Base-by-base conservation (phyloP, 306 rosid species). In the Ormosia emarginata region DNA sequence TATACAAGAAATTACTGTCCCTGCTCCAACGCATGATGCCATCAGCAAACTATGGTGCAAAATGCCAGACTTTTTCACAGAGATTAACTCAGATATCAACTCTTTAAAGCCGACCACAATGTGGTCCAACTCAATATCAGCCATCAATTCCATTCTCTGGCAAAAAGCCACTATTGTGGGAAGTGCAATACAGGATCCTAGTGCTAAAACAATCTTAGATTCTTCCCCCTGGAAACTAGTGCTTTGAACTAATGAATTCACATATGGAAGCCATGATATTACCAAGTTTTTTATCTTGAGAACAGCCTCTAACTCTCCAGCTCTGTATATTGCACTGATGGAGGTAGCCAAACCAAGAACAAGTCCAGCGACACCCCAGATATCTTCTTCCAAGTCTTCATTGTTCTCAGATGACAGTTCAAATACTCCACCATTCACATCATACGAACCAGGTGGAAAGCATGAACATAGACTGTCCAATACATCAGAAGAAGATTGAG, bases 351-450 rank as follows among this genome's bases (percentile, higher is more conserved):
- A 87, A 84, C 99, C 99, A 84, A 93, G 88, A 73, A 95, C 92
- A 84, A 95, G 94, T 84, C 99, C 99, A 81, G 97, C 90, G 84
- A 95, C 89, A 85, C 97, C 99, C 98, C 98, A 93, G 75, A 92
- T 87, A 84, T 95, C 99, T 81, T 95, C 99, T 68, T 90, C 92
- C 77, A 79, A 75, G 79, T 92, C 90, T 75, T 83, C 86, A 76
- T 53, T 58, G 47, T 86, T 87, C 75, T 85, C 91, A 75, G 63
- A 71, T 49, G 87, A 78, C 52, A 58, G 80, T 75, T 82, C 89
- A 77, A 79, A 70, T 71, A 13, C 57, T 82, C 83, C 74, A 81
- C 56, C 71, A 67, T 83, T 84, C 55, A 64, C 41, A 67, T 83
- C 89, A 74, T 47, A 71, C 59, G 46, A 65, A 71, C 83, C 85